Evolutionary conservation across 2,329 filamentous ascomycete genomes (phyloP).

Genomic region (Botrytis deweyae): DNA sequence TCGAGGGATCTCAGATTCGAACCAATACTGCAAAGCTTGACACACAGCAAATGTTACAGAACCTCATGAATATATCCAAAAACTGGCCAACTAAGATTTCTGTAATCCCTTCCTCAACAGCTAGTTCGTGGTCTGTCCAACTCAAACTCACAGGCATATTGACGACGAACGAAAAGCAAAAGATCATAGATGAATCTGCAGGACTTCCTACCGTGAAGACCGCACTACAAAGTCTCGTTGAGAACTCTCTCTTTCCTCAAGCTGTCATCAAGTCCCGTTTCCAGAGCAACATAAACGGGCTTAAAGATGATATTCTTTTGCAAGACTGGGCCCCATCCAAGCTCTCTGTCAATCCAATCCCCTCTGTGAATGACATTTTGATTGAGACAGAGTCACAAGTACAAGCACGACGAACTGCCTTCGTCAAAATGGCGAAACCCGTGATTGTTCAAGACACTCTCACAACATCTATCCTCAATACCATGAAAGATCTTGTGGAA

Average conservation of each 20-base stretch:
- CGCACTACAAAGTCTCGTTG: background rate
- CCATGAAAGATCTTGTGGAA: background rate
- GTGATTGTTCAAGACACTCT: background rate
- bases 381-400: background rate
- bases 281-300: accelerated
- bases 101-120: background rate
- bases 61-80: background rate
- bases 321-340: background rate
- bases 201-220: background rate
- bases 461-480: background rate
- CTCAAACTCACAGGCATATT: background rate
- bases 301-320: background rate
- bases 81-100: background rate
- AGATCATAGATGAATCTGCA: background rate
- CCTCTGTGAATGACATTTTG: background rate
- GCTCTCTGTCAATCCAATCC: accelerated
- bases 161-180: background rate
- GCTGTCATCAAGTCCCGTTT: background rate
- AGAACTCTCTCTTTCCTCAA: background rate
- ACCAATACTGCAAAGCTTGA: background rate
- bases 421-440: background rate
- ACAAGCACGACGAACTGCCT: background rate
- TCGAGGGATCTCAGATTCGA: background rate
- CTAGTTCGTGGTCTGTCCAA: background rate
- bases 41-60: background rate